These are phyloP conservation scores for Dactylonectria macrodidyma DNA, from an alignment of 2,329 filamentous ascomycete genomes.

Conservation along the genomic window DNA sequence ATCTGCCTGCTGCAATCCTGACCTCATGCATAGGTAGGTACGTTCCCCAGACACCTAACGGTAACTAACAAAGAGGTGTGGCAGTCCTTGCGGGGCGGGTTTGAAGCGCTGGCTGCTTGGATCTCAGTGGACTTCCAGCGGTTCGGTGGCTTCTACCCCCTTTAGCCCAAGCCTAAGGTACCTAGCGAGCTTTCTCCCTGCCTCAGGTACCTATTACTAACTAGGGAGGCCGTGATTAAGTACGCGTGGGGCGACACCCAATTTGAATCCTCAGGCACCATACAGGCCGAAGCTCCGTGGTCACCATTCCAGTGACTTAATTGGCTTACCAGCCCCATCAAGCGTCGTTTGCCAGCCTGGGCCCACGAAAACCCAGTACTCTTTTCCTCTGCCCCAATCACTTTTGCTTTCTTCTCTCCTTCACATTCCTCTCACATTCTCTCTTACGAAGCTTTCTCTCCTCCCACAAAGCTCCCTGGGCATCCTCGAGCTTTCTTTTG, in stretches of 20 bases:
- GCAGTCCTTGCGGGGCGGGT: neutral
- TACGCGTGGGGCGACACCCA: neutral
- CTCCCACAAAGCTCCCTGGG: conserved; percentile 14
- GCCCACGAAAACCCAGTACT: conserved; percentile 42
- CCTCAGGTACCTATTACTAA: too few species aligned
- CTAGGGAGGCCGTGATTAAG: too few species aligned
- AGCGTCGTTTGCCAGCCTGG: conserved; percentile 30
- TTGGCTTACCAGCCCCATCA: conserved; percentile 37
- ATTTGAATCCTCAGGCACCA: conserved; percentile 29
- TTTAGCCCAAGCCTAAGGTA: too few species aligned
- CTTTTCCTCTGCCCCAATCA: conserved; percentile 48
- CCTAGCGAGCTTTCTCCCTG: neutral
- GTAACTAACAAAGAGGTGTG: neutral
- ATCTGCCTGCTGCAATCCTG: neutral
- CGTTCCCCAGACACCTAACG: neutral
- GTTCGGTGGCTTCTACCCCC: neutral
- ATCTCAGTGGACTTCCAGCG: neutral
- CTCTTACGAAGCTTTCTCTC: conserved; percentile 34
- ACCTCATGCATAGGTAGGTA: neutral
- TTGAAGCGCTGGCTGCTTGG: neutral
- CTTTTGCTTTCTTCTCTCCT: conserved; percentile 41
- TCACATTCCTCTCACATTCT: conserved; percentile 37
- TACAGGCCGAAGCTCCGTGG: conserved; percentile 30
- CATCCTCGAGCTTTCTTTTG: conserved; percentile 20
- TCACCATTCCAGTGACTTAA: conserved; percentile 29